Evolutionary conservation across 1,139 yeast genomes (phyloP).

Genomic region (Spencermartinsiella ligniputridi): DNA sequence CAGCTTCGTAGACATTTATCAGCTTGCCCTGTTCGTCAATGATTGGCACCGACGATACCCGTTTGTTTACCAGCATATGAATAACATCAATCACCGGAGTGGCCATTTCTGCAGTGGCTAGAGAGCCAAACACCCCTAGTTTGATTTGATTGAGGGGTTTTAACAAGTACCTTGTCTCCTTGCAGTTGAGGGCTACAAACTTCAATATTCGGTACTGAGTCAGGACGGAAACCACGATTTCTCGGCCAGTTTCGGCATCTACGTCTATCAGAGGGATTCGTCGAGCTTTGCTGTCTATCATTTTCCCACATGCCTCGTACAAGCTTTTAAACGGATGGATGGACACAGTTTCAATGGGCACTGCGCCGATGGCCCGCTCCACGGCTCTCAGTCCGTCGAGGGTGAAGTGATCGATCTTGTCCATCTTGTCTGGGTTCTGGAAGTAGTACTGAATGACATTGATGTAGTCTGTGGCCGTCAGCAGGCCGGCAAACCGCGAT

Average conservation of each 20-base stretch:
- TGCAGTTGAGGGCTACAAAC: conserved; percentile 92
- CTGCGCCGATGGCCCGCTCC: conserved; percentile 84
- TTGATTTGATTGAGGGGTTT: conserved; percentile 70
- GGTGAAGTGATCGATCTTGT: conserved; percentile 80
- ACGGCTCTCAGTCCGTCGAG: conserved; percentile 77
- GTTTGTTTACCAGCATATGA: conserved; percentile 68
- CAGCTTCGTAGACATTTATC: conserved; percentile 92
- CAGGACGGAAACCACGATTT: conserved; percentile 89
- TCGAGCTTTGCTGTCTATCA: conserved; percentile 86
- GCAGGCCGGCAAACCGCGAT: conserved; percentile 87
- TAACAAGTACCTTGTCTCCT: conserved; percentile 81
- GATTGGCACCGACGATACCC: conserved; percentile 90
- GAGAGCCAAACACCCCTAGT: conserved; percentile 54
- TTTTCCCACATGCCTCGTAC: conserved; percentile 90
- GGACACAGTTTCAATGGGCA: conserved; percentile 80
- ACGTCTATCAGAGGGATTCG: conserved; percentile 92
- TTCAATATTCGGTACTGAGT: conserved; percentile 95
- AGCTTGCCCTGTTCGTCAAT: conserved; percentile 72
- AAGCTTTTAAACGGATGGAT: conserved; percentile 89
- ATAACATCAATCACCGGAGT: conserved; percentile 96
- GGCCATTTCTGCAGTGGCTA: conserved; percentile 80
- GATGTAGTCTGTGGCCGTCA: conserved; percentile 89
- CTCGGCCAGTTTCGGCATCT: conserved; percentile 89
- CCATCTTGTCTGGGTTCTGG: conserved; percentile 86
- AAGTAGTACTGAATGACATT: conserved; percentile 94